Conservation (phyloP, 108 stramenopile genomes). For the Cyclotella kingstonii region DNA sequence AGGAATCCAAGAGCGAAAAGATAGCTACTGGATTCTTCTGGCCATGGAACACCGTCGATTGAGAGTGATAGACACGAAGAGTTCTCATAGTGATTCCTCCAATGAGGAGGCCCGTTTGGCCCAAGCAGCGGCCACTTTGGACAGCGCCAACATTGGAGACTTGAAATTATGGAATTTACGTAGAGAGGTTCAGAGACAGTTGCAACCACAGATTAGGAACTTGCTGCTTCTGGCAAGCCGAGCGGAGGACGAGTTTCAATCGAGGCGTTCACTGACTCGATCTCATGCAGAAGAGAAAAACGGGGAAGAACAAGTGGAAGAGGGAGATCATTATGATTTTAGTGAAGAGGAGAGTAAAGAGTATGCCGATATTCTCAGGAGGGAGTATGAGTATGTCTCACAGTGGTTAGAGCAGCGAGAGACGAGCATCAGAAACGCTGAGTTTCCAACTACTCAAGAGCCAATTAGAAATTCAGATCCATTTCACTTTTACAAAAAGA, state of each 20-base stretch:
- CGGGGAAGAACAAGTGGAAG: not conserved
- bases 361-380: conserved; percentile 25
- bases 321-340: conserved; percentile 28
- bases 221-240: conserved; percentile 46
- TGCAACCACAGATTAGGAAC: conserved; percentile 59
- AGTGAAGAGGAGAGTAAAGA: conserved; percentile 14
- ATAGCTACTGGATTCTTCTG: conserved; percentile 54
- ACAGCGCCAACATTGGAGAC: conserved; percentile 42
- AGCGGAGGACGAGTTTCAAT: conserved; percentile 49
- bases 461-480: conserved; percentile 30
- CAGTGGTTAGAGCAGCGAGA: conserved; percentile 10
- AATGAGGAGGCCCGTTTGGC: conserved; percentile 43
- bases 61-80: conserved; percentile 1
- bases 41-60: conserved; percentile 45
- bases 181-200: conserved; percentile 48
- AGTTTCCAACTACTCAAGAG: too few relatives aligned
- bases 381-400: conserved; percentile 21
- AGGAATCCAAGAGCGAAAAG: conserved; percentile 66
- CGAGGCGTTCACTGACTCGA: not conserved
- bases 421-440: not conserved
- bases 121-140: conserved; percentile 42
- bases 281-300: not conserved
- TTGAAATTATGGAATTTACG: conserved; percentile 59
- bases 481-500: conserved; percentile 48
- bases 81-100: not conserved